Base-by-base conservation (phyloP, 1,284 basidiomycete genomes). In the Ceratobasidium sp. region DNA sequence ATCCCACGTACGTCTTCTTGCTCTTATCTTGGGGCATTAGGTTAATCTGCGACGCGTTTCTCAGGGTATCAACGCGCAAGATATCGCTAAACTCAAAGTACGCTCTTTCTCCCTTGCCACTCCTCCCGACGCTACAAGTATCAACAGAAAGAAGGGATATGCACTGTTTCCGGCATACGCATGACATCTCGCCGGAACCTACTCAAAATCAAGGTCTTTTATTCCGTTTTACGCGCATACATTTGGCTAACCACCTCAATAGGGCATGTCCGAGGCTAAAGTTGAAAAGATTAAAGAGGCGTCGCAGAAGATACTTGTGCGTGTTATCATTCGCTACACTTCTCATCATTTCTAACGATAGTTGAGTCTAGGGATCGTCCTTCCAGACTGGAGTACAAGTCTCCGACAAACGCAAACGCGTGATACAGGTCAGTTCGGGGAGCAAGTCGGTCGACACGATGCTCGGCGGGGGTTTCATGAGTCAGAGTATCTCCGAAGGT, bases 251-350 rank as follows among this genome's bases (percentile, higher is more conserved):
- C 7, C 56, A 40, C 32, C 51, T 40, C 54, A 77, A n/a, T 77
- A 93, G 91, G 92, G 92, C 40, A 91, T 94, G 88, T 95, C 93
- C 2, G 93, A 95, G 80, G 94, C 96, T 1, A 98, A 98, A 83
- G 95, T 98, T 0, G 96, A 98, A 82, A 98, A 98, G 83, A 94
- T 98, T 81, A 97, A 97, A 87, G 95, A 97, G 86, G 93, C 93
- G 15, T 93, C 93, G 2, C 88, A 91, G 78, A 96, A 96, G 82
- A 91, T 95, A 75, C 85, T 94, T 67, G 95, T 95, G 78, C 76
- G 83, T 81, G 62, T 57, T 25, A 46, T 22, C 62, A n/a, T 2
- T 40, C 15, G n/a, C 22, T 22, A 2, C 37, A 8, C 2, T 3
- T 43, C 4, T 22, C n/a, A 1, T 9, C 37, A 19, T 19, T 62